A percentile compares a stretch with the other conserved stretches of the same genome.
Conservation (phyloP, 257 asterid species). For the Eustoma russellianum region DNA sequence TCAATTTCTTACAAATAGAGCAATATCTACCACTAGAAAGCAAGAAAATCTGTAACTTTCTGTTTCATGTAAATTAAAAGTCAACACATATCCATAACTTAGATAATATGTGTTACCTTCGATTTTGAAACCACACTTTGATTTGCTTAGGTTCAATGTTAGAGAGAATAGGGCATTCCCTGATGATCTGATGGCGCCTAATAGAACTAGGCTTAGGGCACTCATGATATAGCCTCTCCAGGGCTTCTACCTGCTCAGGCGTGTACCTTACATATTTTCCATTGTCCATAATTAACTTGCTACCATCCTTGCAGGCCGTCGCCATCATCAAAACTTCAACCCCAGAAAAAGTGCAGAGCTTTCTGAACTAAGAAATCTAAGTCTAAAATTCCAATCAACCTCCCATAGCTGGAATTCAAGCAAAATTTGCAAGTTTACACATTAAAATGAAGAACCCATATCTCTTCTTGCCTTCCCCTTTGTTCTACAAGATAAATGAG, state of each 20-base stretch:
- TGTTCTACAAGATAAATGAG: not conserved
- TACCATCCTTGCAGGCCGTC: slow-evolving; percentile 67
- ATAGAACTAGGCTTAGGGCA: slow-evolving; percentile 87
- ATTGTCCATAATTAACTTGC: slow-evolving; percentile 40
- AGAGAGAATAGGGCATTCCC: slow-evolving; percentile 76
- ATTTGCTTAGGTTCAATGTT: slow-evolving; percentile 82
- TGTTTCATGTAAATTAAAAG: not conserved
- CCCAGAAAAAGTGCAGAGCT: not conserved
- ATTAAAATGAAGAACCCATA: not conserved
- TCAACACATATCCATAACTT: not conserved
- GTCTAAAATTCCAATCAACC: not conserved
- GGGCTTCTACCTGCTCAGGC: slow-evolving; percentile 87
- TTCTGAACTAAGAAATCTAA: not conserved
- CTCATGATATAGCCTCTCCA: slow-evolving; percentile 85
- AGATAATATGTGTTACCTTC: slow-evolving; percentile 35
- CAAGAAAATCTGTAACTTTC: not conserved
- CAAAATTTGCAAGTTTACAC: not conserved
- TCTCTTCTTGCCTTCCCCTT: not conserved
- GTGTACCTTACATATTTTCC: slow-evolving; percentile 84
- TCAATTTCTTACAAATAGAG: not conserved
- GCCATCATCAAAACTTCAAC: slow-evolving; percentile 31
- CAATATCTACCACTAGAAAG: too few species aligned
- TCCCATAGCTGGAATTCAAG: not conserved
- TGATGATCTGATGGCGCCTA: slow-evolving; percentile 83
- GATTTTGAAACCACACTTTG: slow-evolving; percentile 94